Base-by-base conservation (phyloP, 169 alveolate genomes). In the Haemoproteus tartakovskyi region DNA sequence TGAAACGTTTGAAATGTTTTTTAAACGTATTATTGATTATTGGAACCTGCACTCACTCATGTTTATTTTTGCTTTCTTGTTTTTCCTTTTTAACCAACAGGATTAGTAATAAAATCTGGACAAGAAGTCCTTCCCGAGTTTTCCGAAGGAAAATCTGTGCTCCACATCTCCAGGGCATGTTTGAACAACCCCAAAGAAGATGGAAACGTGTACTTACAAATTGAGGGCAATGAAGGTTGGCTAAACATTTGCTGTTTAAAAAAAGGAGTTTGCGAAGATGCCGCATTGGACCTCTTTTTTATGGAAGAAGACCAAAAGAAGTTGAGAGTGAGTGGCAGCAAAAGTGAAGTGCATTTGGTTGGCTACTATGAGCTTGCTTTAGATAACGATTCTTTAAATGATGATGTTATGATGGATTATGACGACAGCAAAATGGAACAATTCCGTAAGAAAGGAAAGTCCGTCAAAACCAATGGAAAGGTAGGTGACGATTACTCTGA, bases 291-390 rank as follows among this genome's bases (percentile, higher is more conserved):
- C 61, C 59, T 93, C n/a, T 93, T 92, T 82, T 80, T 92, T 59
- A 90, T 96, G 45, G 79, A 94, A 21, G 80, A 62, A 19, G 87
- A 92, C 33, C 94, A 87, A 47, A 70, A 92, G 22, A 86, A 90
- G 60, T 60, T 93, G 26, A 79, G 91, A 40, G 80, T 93, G 0
- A 92, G 89, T 86, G 95, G 95, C 3, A 96, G 93, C 36, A 83
- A 80, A 74, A 91, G 91, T 84, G 96, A 93, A 62, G 96, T 93
- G 3, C 96, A 92, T 80, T 67, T 93, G 36, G 87, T 91, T 33
- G 97, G 97, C 5, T 93, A 90, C 64, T 93, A 89, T 78, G 97
- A 93, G 70, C 95, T 95, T 5, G 92, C 90, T 48, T 86, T 88
- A 80, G 96, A 89, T 5, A 95, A 93, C 22, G 96, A 91, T 46